A percentile compares a stretch with the other conserved stretches of the same genome.
These are phyloP conservation scores for Saccharomycopsis javanensis DNA, from an alignment of 805 yeast genomes.

Conservation along the genomic window DNA sequence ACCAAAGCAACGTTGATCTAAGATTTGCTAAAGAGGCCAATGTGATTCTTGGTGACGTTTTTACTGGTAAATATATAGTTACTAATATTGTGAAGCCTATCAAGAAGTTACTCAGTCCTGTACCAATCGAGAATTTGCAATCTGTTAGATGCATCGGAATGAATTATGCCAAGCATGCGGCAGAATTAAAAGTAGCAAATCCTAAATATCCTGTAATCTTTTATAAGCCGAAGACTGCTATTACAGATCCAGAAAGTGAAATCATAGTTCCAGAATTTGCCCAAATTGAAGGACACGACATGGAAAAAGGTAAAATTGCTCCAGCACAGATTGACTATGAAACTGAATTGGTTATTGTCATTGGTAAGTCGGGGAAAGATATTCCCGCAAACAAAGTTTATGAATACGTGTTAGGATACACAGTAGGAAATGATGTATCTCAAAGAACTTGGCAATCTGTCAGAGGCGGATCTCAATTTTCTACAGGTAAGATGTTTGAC, in stretches of 20 bases:
- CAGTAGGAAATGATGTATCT: slow-evolving; percentile 47
- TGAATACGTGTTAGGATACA: slow-evolving; percentile 40
- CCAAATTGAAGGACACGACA: slow-evolving; percentile 21
- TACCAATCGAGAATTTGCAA: slow-evolving; percentile 28
- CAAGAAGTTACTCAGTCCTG: slow-evolving; percentile 32
- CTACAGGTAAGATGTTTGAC: slow-evolving; percentile 44
- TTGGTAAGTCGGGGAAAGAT: slow-evolving; percentile 39
- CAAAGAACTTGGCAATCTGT: slow-evolving; percentile 49
- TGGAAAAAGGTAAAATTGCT: slow-evolving; percentile 2
- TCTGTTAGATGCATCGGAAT: slow-evolving; percentile 42
- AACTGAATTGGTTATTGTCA: slow-evolving; percentile 43
- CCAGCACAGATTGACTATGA: slow-evolving; percentile 40
- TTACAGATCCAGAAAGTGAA: slow-evolving; percentile 34
- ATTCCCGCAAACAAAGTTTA: slow-evolving; percentile 36
- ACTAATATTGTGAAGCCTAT: slow-evolving; percentile 31
- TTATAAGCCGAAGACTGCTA: slow-evolving; percentile 39
- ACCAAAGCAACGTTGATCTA: slow-evolving; percentile 26
- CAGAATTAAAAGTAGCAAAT: slow-evolving; percentile 31
- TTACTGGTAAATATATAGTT: slow-evolving; percentile 28
- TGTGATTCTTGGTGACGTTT: slow-evolving; percentile 39
- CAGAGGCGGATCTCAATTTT: slow-evolving; percentile 45
- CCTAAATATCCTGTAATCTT: slow-evolving; percentile 43
- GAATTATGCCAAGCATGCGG: slow-evolving; percentile 37
- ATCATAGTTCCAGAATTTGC: slow-evolving; percentile 35
- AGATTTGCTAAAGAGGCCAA: slow-evolving; percentile 32